Evolutionary conservation across 352 stramenopile species (phyloP).

Genomic region (Phytophthora sp.): DNA sequence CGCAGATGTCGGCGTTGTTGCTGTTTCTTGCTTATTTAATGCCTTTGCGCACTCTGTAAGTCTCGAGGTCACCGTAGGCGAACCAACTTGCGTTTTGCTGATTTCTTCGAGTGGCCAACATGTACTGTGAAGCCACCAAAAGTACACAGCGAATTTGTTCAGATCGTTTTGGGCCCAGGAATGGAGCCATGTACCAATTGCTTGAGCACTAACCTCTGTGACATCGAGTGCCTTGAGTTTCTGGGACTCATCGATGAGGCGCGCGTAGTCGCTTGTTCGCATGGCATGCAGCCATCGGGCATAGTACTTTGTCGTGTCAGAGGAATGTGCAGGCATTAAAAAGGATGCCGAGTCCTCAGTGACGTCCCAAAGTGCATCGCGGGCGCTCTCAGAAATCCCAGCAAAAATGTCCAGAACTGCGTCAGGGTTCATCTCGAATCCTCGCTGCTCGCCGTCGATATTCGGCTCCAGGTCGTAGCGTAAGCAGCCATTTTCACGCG

Average conservation of each 20-base stretch:
- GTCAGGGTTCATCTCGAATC: slow-evolving; percentile 72
- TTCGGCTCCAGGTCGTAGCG: slow-evolving; percentile 69
- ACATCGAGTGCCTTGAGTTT: slow-evolving; percentile 25
- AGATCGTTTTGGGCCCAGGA: slow-evolving; percentile 42
- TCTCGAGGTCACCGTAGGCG: slow-evolving; percentile 10
- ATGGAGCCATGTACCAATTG: slow-evolving; percentile 45
- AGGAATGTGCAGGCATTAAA: slow-evolving; percentile 35
- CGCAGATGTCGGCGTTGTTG: slow-evolving; percentile 17
- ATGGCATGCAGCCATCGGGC: slow-evolving; percentile 50
- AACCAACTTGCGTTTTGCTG: slow-evolving; percentile 12
- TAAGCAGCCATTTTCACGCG: slow-evolving; percentile 35
- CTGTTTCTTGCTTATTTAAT: slow-evolving; percentile 38
- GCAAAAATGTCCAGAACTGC: slow-evolving; percentile 13
- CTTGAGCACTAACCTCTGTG: slow-evolving; percentile 21
- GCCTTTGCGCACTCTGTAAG: slow-evolving; percentile 23
- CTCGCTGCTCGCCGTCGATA: slow-evolving; percentile 45
- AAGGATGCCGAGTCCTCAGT: slow-evolving; percentile 42
- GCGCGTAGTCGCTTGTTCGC: slow-evolving; percentile 30
- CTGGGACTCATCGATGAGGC: slow-evolving; percentile 14
- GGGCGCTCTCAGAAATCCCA: slow-evolving; percentile 34
- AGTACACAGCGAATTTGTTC: slow-evolving; percentile 46
- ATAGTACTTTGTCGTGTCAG: slow-evolving; percentile 40
- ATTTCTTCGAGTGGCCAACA: slow-evolving; percentile 46
- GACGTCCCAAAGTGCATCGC: slow-evolving; percentile 24
- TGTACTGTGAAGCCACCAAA: slow-evolving; percentile 60